phyloP scores from a whole-genome alignment of 2,329 filamentous ascomycete genomes.

The Apiospora pterosperma region DNA sequence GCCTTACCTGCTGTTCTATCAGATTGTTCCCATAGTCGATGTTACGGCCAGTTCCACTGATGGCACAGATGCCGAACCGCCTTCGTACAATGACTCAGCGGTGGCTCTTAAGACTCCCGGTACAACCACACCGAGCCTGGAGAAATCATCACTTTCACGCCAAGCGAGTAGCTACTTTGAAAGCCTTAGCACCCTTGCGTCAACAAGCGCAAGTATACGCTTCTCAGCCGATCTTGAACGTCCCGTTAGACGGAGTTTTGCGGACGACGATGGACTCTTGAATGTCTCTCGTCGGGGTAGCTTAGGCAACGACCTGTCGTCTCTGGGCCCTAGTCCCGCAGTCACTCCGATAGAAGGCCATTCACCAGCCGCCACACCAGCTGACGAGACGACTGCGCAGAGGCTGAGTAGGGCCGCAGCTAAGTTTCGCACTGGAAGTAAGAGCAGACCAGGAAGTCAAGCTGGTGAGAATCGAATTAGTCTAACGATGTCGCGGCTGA shows the following conservation, averaged over 20 bases:
- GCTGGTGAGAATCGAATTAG: constrained; percentile 56
- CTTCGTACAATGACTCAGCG: constrained; percentile 55
- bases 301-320: constrained; percentile 42
- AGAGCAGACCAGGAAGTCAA: constrained; percentile 57
- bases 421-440: constrained; percentile 44
- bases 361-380: constrained; percentile 41
- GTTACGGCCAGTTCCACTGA: constrained; percentile 49
- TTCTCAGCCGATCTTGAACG: constrained; percentile 54
- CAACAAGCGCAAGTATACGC: constrained; percentile 45
- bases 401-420: constrained; percentile 56
- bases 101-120: constrained; percentile 36
- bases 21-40: constrained; percentile 83
- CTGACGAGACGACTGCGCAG: constrained; percentile 51
- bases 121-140: constrained; percentile 21
- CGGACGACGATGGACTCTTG: constrained; percentile 37
- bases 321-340: constrained; percentile 34
- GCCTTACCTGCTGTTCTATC: constrained; percentile 93
- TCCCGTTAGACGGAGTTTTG: constrained; percentile 44
- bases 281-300: constrained; percentile 44
- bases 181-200: constrained; percentile 28
- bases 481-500: constrained; percentile 53
- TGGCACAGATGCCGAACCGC: constrained; percentile 47
- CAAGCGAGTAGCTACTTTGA: constrained; percentile 45
- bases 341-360: constrained; percentile 29
- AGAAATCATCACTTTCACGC: constrained; percentile 28